Evolutionary conservation across 371 early-diverging fungal species (phyloP).

Genomic region (Mucor racemosus): DNA sequence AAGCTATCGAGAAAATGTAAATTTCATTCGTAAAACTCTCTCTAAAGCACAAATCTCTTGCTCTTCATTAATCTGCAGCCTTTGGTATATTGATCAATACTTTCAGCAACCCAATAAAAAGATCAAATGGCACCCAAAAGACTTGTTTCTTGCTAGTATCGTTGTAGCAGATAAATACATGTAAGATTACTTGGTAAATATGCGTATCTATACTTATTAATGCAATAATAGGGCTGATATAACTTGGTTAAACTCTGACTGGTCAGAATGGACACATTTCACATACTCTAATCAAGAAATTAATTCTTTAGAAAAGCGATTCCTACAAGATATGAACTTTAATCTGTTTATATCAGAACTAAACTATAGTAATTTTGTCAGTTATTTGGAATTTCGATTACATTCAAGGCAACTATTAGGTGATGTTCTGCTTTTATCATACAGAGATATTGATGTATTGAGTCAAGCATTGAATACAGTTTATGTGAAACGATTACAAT

Average conservation of each 20-base stretch:
- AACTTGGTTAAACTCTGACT: constrained; percentile 64
- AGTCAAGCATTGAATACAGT: constrained; percentile 48
- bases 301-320: constrained; percentile 53
- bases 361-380: constrained; percentile 52
- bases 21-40: constrained; percentile 58
- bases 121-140: constrained; percentile 31
- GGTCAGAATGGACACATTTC: constrained; percentile 60
- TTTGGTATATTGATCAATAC: constrained; percentile 59
- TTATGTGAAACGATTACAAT: constrained; percentile 52
- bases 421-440: constrained; percentile 38
- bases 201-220: neutral
- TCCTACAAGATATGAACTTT: constrained; percentile 50
- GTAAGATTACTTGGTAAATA: constrained; percentile 20
- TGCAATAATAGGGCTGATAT: constrained; percentile 49
- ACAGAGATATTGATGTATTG: constrained; percentile 55
- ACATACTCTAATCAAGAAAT: constrained; percentile 52
- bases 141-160: constrained; percentile 45
- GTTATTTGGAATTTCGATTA: constrained; percentile 51
- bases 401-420: constrained; percentile 46
- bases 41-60: constrained; percentile 58
- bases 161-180: constrained; percentile 47
- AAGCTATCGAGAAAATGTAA: constrained; percentile 34
- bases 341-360: constrained; percentile 47
- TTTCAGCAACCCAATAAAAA: constrained; percentile 35
- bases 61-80: constrained; percentile 55